Conservation (phyloP, 2,329 filamentous ascomycete species). For the Alternaria infectoria region DNA sequence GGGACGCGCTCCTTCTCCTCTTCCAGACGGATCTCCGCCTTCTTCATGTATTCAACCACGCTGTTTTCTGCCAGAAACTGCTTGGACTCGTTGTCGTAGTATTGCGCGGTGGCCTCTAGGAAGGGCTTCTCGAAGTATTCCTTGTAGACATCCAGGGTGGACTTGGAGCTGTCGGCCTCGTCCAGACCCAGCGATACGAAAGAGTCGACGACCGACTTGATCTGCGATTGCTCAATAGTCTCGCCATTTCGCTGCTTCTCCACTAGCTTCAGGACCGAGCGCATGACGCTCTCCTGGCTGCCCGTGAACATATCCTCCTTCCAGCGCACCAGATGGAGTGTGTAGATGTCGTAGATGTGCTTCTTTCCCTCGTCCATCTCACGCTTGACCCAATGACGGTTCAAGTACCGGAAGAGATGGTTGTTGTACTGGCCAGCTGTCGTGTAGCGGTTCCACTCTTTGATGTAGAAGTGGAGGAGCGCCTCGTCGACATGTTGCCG, state of each 20-base stretch:
- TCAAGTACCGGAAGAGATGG: conserved; percentile 94
- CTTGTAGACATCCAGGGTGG: conserved; percentile 93
- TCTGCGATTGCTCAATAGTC: conserved; percentile 95
- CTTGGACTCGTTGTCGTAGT: conserved; percentile 91
- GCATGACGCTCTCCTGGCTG: conserved; percentile 90
- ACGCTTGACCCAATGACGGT: conserved; percentile 97
- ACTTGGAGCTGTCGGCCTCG: conserved; percentile 90
- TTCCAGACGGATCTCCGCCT: conserved; percentile 85
- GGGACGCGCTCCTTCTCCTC: conserved; percentile 95
- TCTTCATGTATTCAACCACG: conserved; percentile 99
- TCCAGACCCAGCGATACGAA: conserved; percentile 94
- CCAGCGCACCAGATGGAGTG: conserved; percentile 94
- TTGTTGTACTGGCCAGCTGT: conserved; percentile 97
- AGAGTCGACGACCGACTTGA: conserved; percentile 95
- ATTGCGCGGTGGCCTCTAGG: conserved; percentile 79
- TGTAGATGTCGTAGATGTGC: conserved; percentile 97
- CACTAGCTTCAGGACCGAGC: conserved; percentile 89
- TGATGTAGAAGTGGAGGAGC: conserved; percentile 89
- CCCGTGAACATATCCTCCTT: conserved; percentile 86
- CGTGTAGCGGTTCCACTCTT: conserved; percentile 95
- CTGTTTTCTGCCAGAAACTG: conserved; percentile 96
- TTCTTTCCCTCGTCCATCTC: conserved; percentile 99
- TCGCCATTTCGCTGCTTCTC: conserved; percentile 98
- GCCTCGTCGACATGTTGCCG: conserved; percentile 87
- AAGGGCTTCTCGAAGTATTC: conserved; percentile 93